phyloP scores from a whole-genome alignment of 352 stramenopile species.

The Globisporangium barbulae region DNA sequence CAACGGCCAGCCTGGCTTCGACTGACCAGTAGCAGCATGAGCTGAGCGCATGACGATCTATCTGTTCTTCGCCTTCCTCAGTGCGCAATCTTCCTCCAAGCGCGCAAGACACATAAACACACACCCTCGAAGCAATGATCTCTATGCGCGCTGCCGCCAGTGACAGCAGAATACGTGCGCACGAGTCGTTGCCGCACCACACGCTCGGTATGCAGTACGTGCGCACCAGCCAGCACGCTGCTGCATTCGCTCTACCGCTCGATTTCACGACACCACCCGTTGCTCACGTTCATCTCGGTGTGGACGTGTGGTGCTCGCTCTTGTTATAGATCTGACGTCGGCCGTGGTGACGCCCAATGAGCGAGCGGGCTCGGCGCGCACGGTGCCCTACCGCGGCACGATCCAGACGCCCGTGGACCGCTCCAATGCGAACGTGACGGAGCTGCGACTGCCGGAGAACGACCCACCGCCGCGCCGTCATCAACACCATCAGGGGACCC shows the following conservation, averaged over 20 bases:
- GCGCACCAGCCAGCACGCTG: not conserved
- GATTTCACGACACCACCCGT: not conserved
- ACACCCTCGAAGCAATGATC: not conserved
- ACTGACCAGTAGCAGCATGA: not conserved
- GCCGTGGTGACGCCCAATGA: slow-evolving; percentile 2
- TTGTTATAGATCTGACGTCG: slow-evolving; percentile 3
- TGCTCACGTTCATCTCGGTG: not conserved
- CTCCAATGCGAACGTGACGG: not conserved
- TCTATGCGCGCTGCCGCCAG: not conserved
- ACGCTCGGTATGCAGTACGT: not conserved
- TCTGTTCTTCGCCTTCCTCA: not conserved
- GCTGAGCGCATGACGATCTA: not conserved
- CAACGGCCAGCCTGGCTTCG: not conserved
- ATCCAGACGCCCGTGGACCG: slow-evolving; percentile 8
- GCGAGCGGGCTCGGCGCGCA: not conserved
- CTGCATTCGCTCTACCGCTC: not conserved
- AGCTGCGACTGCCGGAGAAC: not conserved
- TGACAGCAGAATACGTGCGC: not conserved
- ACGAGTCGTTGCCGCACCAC: not conserved
- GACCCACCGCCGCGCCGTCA: not conserved
- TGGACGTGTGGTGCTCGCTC: not conserved
- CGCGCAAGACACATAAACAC: too few relatives aligned
- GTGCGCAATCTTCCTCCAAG: not conserved
- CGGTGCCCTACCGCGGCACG: slow-evolving; percentile 5
- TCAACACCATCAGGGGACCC: not conserved